phyloP scores from a whole-genome alignment of 768 basidiomycete genomes.

The Leucogyrophana mollusca region DNA sequence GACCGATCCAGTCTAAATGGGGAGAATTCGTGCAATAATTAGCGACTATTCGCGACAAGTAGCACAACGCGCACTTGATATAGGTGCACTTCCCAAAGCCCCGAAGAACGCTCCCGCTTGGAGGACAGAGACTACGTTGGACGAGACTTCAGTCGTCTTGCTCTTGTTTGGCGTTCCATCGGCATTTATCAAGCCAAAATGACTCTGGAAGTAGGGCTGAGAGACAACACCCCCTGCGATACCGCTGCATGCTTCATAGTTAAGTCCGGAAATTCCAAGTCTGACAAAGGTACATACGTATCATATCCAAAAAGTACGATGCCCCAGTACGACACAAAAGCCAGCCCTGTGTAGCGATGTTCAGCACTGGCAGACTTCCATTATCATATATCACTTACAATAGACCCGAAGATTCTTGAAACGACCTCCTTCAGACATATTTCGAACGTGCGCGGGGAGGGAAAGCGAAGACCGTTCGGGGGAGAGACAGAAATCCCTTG shows the following conservation, averaged over 20 bases:
- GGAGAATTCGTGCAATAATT: not conserved
- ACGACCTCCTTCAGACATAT: conserved; percentile 5
- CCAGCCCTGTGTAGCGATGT: conserved; percentile 49
- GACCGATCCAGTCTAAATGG: conserved; percentile 60
- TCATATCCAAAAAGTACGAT: conserved; percentile 85
- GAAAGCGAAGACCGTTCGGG: not conserved
- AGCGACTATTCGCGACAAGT: not conserved
- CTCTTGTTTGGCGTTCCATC: conserved; percentile 40
- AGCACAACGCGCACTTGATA: conserved; percentile 50
- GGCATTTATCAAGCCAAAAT: conserved; percentile 56
- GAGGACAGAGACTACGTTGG: conserved; percentile 84
- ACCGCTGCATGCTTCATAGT: conserved; percentile 39
- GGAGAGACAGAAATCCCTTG: too few relatives aligned
- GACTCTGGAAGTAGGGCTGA: conserved; percentile 54
- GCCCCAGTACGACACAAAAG: conserved; percentile 75
- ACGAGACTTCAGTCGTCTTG: conserved; percentile 55
- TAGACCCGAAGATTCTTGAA: conserved; percentile 64
- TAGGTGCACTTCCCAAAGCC: conserved; percentile 67
- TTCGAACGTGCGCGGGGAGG: not conserved
- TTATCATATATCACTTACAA: conserved; percentile 37
- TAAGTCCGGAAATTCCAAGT: not conserved
- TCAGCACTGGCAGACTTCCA: not conserved
- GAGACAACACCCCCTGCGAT: conserved; percentile 69
- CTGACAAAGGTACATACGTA: conserved; percentile 43
- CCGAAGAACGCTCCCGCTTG: conserved; percentile 91